Evolutionary conservation across 768 basidiomycete species (phyloP).

Genomic region (Fomitopsis serialis): DNA sequence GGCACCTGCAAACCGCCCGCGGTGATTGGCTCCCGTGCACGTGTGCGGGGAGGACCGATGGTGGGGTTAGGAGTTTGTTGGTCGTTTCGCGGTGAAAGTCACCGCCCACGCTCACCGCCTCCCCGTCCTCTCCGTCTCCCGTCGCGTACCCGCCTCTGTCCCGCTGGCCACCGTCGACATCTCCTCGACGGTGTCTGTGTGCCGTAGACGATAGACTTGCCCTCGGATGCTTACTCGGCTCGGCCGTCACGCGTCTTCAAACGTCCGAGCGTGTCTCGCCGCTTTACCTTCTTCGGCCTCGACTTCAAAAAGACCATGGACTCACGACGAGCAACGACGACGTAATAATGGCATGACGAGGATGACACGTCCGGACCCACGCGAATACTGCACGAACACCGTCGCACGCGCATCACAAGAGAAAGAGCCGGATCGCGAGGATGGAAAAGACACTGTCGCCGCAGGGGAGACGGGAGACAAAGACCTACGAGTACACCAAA

Average conservation of each 20-base stretch:
- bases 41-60: background rate
- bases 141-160: background rate
- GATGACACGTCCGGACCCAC: background rate
- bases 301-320: background rate
- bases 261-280: background rate
- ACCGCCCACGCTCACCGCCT: background rate
- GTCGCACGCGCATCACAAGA: background rate
- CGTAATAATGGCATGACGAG: background rate
- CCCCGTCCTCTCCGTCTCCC: background rate
- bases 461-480: constrained; percentile 7
- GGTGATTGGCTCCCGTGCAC: background rate
- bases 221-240: background rate
- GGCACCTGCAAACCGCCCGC: background rate
- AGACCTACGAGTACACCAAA: constrained; percentile 11
- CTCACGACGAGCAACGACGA: background rate
- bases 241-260: background rate
- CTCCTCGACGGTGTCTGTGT: background rate
- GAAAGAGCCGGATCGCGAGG: constrained; percentile 1
- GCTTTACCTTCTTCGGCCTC: background rate
- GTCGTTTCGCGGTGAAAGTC: background rate
- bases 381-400: background rate
- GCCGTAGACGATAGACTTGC: background rate
- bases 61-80: background rate
- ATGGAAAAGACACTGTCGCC: constrained; percentile 10
- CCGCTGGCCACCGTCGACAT: background rate